These are phyloP conservation scores for Amanita jacksonii DNA, from an alignment of 768 basidiomycete genomes.

Conservation along the genomic window DNA sequence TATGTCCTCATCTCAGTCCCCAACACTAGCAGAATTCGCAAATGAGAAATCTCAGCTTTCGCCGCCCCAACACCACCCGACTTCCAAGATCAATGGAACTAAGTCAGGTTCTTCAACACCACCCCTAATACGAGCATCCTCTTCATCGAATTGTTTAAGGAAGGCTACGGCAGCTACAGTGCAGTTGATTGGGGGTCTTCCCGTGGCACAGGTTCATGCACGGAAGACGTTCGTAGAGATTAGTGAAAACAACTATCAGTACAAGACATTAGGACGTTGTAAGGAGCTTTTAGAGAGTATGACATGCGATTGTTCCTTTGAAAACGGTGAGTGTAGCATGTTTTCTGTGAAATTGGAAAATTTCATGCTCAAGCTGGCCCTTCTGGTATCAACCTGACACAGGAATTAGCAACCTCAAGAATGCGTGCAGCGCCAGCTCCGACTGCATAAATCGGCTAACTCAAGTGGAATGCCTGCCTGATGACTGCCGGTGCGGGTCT, in stretches of 20 bases:
- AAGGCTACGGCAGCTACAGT: conserved; percentile 30
- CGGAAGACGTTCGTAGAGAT: conserved; percentile 66
- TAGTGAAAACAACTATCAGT: conserved; percentile 76
- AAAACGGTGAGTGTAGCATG: conserved; percentile 63
- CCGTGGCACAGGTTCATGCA: conserved; percentile 66
- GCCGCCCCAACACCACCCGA: conserved; percentile 25
- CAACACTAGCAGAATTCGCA: conserved; percentile 24
- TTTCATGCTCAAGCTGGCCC: background rate
- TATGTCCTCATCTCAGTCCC: conserved; percentile 26
- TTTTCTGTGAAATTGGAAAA: conserved; percentile 8
- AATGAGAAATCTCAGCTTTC: conserved; percentile 26
- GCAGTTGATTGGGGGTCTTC: conserved; percentile 77
- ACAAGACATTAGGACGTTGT: conserved; percentile 76
- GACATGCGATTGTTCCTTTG: conserved; percentile 88
- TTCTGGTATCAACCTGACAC: conserved; percentile 11
- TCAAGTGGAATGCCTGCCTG: conserved; percentile 90
- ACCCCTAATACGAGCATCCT: conserved; percentile 24
- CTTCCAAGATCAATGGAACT: conserved; percentile 22
- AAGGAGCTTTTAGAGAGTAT: conserved; percentile 87
- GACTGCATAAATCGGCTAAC: conserved; percentile 98
- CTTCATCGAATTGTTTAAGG: conserved; percentile 17
- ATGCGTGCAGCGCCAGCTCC: conserved; percentile 77
- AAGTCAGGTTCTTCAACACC: conserved; percentile 33
- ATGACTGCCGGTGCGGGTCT: conserved; percentile 75
- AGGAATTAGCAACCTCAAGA: conserved; percentile 52